Evolutionary conservation across 176 grass and related monocot genomes (phyloP).

Genomic region (Ensete glaucum): DNA sequence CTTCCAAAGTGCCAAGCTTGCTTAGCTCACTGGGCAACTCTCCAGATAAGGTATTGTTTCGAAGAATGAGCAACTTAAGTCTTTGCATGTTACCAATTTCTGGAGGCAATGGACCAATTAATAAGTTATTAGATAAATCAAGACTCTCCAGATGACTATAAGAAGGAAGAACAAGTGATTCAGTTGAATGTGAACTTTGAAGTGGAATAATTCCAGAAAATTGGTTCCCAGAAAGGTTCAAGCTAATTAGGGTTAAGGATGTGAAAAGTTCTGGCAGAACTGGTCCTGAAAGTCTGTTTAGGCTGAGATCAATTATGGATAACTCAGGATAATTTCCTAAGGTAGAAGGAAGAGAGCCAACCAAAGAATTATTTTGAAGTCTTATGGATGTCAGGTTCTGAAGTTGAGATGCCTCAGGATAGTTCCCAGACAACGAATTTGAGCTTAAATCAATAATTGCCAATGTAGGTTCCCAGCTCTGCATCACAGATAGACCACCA

Average conservation of each 20-base stretch:
- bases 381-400: constrained; percentile 61
- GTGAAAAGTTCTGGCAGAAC: constrained; percentile 60
- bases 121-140: constrained; percentile 77
- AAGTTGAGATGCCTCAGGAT: constrained; percentile 67
- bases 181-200: constrained; percentile 56
- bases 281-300: constrained; percentile 62
- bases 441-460: constrained; percentile 85
- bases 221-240: constrained; percentile 76
- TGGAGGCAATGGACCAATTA: constrained; percentile 54
- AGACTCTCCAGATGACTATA: constrained; percentile 55
- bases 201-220: constrained; percentile 73
- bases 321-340: constrained; percentile 71
- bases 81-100: constrained; percentile 76
- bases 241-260: constrained; percentile 47
- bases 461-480: constrained; percentile 49
- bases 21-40: constrained; percentile 62
- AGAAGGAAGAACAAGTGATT: constrained; percentile 57
- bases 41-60: constrained; percentile 72
- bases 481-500: constrained; percentile 59
- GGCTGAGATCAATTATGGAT: constrained; percentile 67
- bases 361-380: constrained; percentile 63
- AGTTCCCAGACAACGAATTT: constrained; percentile 61
- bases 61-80: constrained; percentile 57
- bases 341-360: constrained; percentile 61
- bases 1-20: constrained; percentile 57